These are phyloP conservation scores for Lupinus albus DNA, from an alignment of 306 rosid genomes.

Conservation along the genomic window DNA sequence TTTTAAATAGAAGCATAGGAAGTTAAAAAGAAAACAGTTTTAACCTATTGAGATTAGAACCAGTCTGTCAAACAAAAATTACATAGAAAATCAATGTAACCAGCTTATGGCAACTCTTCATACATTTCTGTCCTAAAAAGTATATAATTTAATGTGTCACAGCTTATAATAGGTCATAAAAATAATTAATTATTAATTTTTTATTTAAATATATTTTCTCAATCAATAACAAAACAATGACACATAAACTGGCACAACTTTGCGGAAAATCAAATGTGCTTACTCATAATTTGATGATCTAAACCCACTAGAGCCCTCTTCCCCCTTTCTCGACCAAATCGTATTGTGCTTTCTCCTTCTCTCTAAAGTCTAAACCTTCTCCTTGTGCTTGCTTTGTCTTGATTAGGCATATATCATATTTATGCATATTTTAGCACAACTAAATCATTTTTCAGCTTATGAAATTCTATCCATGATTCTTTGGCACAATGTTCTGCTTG, in stretches of 20 bases:
- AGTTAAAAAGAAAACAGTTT: background rate
- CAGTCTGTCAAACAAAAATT: background rate
- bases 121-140: too few relatives aligned
- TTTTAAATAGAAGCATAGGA: background rate
- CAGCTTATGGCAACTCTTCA: background rate
- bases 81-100: background rate
- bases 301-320: background rate
- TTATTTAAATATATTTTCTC: too few relatives aligned
- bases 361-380: too few relatives aligned
- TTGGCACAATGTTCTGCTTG: background rate
- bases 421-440: background rate
- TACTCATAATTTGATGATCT: too few relatives aligned
- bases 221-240: too few relatives aligned
- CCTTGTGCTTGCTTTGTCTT: background rate
- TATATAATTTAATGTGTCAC: too few relatives aligned
- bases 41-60: background rate
- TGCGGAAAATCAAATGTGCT: too few relatives aligned
- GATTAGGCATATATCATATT: background rate
- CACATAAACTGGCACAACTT: too few relatives aligned
- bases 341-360: background rate
- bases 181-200: too few relatives aligned
- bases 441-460: background rate
- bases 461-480: background rate
- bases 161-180: too few relatives aligned
- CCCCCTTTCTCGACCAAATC: background rate